Base-by-base conservation (phyloP, 768 basidiomycete genomes). In the Austroboletus festivus region DNA sequence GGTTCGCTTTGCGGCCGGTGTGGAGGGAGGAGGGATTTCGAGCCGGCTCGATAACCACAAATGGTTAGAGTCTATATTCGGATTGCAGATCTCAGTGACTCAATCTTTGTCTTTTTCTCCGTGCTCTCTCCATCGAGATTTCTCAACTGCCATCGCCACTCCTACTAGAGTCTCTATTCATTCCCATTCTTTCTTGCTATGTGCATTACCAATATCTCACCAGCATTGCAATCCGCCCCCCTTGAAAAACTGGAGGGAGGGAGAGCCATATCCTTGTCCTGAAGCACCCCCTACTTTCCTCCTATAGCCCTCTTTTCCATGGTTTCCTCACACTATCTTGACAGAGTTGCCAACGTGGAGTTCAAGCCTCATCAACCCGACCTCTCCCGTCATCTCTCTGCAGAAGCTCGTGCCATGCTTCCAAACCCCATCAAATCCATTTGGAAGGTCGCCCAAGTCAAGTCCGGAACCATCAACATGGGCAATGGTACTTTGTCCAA, bases 371-470 rank as follows among this genome's bases (percentile, higher is more conserved):
- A 61, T 24, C 64, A 55, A 44, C 60, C 60, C 16, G 65, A 67
- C 40, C 47, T 68, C 3, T 58, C 60, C 9, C 69, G 68, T 19
- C 69, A 70, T 44, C 49, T 70, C 41, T 70, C 69, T 2, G 49
- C 54, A n/a, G 69, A 70, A 46, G 62, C 71, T 20, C 58, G 60
- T 23, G 57, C 60, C 1, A 55, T 70, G 30, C 64, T 64, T 4
- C 67, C 69, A 2, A 70, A 70, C 38, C 65, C 69, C 8, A 70
- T 70, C 52, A 70, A 70, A 47, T 38, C 69, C 21, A 69, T 70
- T 13, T 70, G 69, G 67, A 69, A 67, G 42, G 63, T 46, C 13
- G 62, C 69, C n/a, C 61, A 66, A 41, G 65, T 65, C 31, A 68
- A 61, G 44, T 52, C 65, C 8, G 65, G 65, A 11, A 65, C 69